A percentile compares a stretch with the other conserved stretches of the same genome.
phyloP scores from a whole-genome alignment of 2,329 filamentous ascomycete species.

The Fusarium staphyleae region DNA sequence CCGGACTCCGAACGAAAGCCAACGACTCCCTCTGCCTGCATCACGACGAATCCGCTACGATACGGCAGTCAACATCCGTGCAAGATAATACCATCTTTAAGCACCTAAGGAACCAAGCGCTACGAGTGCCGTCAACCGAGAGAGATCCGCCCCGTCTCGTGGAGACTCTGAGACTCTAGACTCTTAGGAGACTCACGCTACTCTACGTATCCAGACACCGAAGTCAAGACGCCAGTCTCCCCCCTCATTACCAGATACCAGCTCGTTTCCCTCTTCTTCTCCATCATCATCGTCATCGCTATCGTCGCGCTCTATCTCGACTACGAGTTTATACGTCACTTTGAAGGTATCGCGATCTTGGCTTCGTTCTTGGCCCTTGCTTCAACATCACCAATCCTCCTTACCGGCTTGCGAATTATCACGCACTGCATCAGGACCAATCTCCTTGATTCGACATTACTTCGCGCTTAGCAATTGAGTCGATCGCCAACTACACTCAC shows the following conservation, averaged over 20 bases:
- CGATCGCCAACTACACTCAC: neutral
- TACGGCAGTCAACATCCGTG: slow-evolving; percentile 1
- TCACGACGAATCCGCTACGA: slow-evolving; percentile 8
- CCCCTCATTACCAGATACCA: slow-evolving; percentile 7
- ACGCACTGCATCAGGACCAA: neutral
- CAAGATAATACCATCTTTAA: neutral
- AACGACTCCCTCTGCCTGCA: slow-evolving; percentile 6
- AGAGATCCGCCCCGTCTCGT: slow-evolving; percentile 8
- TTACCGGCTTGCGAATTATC: neutral
- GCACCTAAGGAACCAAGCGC: slow-evolving; percentile 6
- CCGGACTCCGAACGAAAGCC: slow-evolving; percentile 21
- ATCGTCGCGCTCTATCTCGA: neutral
- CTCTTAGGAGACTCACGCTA: slow-evolving; percentile 8
- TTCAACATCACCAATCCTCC: neutral
- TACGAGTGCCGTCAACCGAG: slow-evolving; percentile 24
- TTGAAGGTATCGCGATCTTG: neutral
- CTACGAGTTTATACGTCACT: neutral
- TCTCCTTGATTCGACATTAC: neutral
- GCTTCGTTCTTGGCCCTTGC: neutral
- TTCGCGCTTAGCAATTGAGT: neutral
- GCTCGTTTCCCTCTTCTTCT: neutral
- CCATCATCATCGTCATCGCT: slow-evolving; percentile 1
- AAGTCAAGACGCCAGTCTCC: slow-evolving; percentile 13
- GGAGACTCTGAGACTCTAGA: slow-evolving; percentile 17
- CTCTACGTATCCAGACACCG: neutral